phyloP scores from a whole-genome alignment of 805 yeast species.

The Tetrapisispora taiwanensis region DNA sequence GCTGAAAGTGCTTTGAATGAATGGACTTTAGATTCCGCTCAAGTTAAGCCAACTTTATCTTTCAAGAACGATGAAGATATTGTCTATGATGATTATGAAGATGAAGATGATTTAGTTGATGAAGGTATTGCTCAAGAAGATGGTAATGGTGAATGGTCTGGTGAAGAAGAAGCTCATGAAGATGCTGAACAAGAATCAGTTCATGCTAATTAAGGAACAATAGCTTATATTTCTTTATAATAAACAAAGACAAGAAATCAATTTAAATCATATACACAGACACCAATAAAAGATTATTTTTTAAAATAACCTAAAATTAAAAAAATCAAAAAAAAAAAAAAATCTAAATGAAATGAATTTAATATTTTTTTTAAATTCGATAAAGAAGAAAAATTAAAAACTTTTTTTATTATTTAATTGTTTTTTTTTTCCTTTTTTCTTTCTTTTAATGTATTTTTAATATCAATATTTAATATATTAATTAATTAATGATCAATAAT shows the following conservation, averaged over 20 bases:
- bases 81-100: constrained; percentile 40
- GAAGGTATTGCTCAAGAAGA: constrained; percentile 10
- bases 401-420: no score
- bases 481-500: not conserved
- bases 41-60: constrained; percentile 70
- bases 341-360: not conserved
- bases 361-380: no score
- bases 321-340: not conserved
- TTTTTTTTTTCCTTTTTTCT: not conserved
- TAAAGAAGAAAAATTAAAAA: no score
- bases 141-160: constrained; percentile 9
- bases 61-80: constrained; percentile 49
- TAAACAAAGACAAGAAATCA: no score
- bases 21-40: constrained; percentile 79
- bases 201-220: not conserved
- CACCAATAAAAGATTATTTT: no score
- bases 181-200: not conserved
- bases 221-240: not conserved
- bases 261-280: no score
- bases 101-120: constrained; percentile 40
- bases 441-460: constrained; percentile 1
- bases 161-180: constrained; percentile 1
- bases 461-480: constrained; percentile 1
- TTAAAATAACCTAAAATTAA: no score
- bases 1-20: constrained; percentile 75